Base-by-base conservation (phyloP, 2,329 filamentous ascomycete species). In the Verticillium nonalfalfae region DNA sequence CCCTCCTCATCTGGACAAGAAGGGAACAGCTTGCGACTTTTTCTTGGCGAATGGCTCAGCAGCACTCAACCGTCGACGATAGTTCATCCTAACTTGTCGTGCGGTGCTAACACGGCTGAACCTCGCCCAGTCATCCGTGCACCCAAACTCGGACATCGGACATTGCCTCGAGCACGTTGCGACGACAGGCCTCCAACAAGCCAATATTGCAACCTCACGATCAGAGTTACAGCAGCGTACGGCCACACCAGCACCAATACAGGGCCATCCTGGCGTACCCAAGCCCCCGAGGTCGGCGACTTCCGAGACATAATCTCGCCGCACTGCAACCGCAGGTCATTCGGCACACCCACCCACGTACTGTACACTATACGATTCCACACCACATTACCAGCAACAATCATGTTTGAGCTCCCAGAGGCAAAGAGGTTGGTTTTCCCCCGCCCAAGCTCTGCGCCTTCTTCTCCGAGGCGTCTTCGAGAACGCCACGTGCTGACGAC, bases 341-440 rank as follows among this genome's bases (percentile, higher is more conserved):
- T 2, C 18, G 21, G 45, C 45, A 4, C 45, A 21, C 15, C 39
- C 15, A 31, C 14, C 21, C 21, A 21, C 21, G 1, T 21, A 21
- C 21, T 21, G 39, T n/a, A 45, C n/a, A 11, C 40, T 36, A 21
- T 3, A 7, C n/a, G n/a, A 18, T 21, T 9, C 7, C n/a, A 52
- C 1, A 45, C 15, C 39, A n/a, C 39, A 21, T n/a, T n/a, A 45
- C 45, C 11, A n/a, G 11, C n/a, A 52, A 1, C 45, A 45, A 67
- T 38, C 63, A 84, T 84, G 81, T 83, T 83, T 66, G 79, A 81
- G 50, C 60, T 83, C 9, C 80, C 81, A 38, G 75, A 81, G 61
- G 79, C 81, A 57, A 84, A 84, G 69, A 76, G 80, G 82, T 83
- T 63, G 75, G 18, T 52, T 13, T 10, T 18, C 45, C n/a, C n/a